These are phyloP conservation scores for Thelephora ganbajun DNA, from an alignment of 768 basidiomycete species.

Conservation along the genomic window DNA sequence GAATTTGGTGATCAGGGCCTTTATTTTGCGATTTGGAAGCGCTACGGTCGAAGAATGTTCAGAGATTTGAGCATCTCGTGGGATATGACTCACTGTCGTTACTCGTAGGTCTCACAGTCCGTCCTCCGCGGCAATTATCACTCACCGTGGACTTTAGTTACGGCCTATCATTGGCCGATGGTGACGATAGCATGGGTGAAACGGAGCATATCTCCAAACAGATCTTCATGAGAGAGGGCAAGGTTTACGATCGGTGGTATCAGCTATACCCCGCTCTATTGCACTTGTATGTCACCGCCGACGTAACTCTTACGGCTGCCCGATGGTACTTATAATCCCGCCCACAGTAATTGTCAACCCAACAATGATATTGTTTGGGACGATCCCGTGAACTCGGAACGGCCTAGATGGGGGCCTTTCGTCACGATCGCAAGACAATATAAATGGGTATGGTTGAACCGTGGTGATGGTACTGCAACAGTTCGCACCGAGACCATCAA, in stretches of 20 bases:
- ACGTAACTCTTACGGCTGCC: background rate
- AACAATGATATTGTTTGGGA: constrained; percentile 1
- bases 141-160: background rate
- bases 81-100: constrained; percentile 9
- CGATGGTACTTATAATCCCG: background rate
- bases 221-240: background rate
- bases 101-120: constrained; percentile 1
- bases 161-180: constrained; percentile 3
- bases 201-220: background rate
- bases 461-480: background rate
- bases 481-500: background rate
- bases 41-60: constrained; percentile 2
- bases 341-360: background rate
- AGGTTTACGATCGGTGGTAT: background rate
- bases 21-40: constrained; percentile 9
- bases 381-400: constrained; percentile 1
- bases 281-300: constrained; percentile 3
- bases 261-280: constrained; percentile 3
- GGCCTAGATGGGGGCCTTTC: constrained; percentile 4
- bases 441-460: constrained; percentile 4
- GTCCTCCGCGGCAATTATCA: background rate
- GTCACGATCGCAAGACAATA: constrained; percentile 3
- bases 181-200: constrained; percentile 3
- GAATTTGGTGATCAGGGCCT: constrained; percentile 11
- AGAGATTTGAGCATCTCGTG: constrained; percentile 6